Conservation (phyloP, 1,139 yeast genomes). For the Martiniozyma asiatica region DNA sequence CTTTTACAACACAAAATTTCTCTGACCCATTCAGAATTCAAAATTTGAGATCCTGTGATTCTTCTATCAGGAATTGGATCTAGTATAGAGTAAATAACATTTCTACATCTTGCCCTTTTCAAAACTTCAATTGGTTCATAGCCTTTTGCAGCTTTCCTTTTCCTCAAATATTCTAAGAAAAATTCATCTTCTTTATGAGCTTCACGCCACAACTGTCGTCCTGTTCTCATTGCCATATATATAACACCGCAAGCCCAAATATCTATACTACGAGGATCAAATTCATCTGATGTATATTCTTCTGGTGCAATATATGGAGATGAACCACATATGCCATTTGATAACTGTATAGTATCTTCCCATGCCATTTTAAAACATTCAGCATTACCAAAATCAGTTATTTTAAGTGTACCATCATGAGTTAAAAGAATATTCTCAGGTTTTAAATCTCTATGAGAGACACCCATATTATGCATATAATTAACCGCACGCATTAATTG, state of each 20-base stretch:
- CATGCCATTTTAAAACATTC: constrained; percentile 96
- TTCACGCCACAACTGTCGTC: constrained; percentile 83
- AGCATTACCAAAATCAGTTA: constrained; percentile 92
- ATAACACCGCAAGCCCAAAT: constrained; percentile 96
- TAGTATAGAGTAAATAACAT: constrained; percentile 81
- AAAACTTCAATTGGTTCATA: constrained; percentile 82
- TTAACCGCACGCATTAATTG: constrained; percentile 84
- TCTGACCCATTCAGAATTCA: constrained; percentile 93
- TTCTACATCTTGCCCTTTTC: constrained; percentile 77
- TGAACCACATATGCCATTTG: constrained; percentile 79
- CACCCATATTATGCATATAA: constrained; percentile 97
- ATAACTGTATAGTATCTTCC: constrained; percentile 77
- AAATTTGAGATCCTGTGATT: constrained; percentile 75
- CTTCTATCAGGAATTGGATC: constrained; percentile 86
- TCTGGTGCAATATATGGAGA: constrained; percentile 96
- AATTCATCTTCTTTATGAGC: constrained; percentile 78
- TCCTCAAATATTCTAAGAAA: constrained; percentile 57
- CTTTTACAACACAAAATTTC: constrained; percentile 59
- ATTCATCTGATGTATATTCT: constrained; percentile 62
- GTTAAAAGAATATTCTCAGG: no score
- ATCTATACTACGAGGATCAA: constrained; percentile 87
- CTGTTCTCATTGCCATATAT: constrained; percentile 97
- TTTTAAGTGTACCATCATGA: constrained; percentile 67
- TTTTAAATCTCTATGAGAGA: no score
- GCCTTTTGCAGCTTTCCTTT: constrained; percentile 71